A percentile compares a stretch with the other conserved stretches of the same genome.
Evolutionary conservation across 2,329 filamentous ascomycete species (phyloP).

Genomic region (Plenodomus tracheiphilus): DNA sequence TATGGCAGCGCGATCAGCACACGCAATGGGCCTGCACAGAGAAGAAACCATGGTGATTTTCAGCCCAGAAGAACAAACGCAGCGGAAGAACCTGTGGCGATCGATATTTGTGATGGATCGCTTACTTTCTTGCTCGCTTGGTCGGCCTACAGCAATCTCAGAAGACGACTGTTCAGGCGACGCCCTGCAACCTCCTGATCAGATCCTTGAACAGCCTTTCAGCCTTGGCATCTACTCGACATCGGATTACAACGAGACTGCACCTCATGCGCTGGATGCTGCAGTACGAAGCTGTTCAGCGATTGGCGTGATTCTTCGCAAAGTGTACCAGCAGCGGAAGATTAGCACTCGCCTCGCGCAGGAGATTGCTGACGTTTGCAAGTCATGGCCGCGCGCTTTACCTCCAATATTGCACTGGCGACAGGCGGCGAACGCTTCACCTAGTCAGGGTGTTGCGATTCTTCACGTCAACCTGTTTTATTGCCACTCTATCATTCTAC

Average conservation of each 20-base stretch:
- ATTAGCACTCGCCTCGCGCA: conserved; percentile 62
- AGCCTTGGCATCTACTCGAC: conserved; percentile 12
- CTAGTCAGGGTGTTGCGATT: conserved; percentile 61
- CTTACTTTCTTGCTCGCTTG: conserved; percentile 65
- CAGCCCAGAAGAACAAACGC: conserved; percentile 48
- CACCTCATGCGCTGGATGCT: conserved; percentile 55
- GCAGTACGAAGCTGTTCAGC: conserved; percentile 61
- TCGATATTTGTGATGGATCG: conserved; percentile 67
- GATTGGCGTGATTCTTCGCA: conserved; percentile 62
- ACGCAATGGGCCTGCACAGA: conserved; percentile 65
- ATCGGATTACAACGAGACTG: conserved; percentile 38
- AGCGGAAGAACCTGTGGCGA: conserved; percentile 64
- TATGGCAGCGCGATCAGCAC: conserved; percentile 64
- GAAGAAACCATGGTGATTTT: conserved; percentile 63
- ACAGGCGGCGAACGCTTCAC: conserved; percentile 50
- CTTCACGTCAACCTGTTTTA: conserved; percentile 66
- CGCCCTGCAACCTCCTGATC: conserved; percentile 40
- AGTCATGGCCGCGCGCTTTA: conserved; percentile 56
- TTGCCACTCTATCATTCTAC: conserved; percentile 64
- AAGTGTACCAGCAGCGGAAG: conserved; percentile 62
- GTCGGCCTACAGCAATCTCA: conserved; percentile 63
- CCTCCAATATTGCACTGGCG: conserved; percentile 56
- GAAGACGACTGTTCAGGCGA: conserved; percentile 64
- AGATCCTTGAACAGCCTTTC: conserved; percentile 23
- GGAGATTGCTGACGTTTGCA: conserved; percentile 59